phyloP scores from a whole-genome alignment of 2,329 filamentous ascomycete genomes.

The Aureobasidium pullulans region DNA sequence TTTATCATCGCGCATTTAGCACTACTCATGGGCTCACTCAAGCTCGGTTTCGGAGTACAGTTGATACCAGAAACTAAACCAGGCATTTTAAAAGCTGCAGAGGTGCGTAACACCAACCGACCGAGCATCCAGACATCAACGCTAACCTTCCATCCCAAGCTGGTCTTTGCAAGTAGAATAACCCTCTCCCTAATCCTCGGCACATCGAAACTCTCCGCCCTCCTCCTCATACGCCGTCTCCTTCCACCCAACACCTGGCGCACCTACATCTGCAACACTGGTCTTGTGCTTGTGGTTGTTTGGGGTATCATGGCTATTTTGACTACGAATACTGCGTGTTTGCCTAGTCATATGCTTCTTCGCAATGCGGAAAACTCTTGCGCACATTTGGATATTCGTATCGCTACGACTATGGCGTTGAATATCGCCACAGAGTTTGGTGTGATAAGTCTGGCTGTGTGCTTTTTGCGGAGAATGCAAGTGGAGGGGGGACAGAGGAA shows the following conservation, averaged over 20 bases:
- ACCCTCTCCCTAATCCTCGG: background rate
- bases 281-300: background rate
- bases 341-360: background rate
- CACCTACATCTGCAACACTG: background rate
- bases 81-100: background rate
- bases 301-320: background rate
- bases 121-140: background rate
- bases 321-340: background rate
- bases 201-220: background rate
- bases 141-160: background rate
- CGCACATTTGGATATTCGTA: background rate
- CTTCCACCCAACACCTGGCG: background rate
- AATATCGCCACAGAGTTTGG: background rate
- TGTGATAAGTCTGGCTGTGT: background rate
- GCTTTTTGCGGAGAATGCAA: background rate
- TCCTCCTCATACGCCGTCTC: background rate
- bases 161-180: conserved; percentile 1
- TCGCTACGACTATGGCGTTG: background rate
- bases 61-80: background rate
- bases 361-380: background rate
- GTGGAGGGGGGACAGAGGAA: background rate
- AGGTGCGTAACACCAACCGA: background rate
- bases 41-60: background rate
- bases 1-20: conserved; percentile 4
- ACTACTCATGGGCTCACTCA: background rate